Percentiles rank a stretch among this genome's conserved stretches.
Evolutionary conservation across 2,329 filamentous ascomycete genomes (phyloP).

Genomic region (Exophiala dermatitidis): DNA sequence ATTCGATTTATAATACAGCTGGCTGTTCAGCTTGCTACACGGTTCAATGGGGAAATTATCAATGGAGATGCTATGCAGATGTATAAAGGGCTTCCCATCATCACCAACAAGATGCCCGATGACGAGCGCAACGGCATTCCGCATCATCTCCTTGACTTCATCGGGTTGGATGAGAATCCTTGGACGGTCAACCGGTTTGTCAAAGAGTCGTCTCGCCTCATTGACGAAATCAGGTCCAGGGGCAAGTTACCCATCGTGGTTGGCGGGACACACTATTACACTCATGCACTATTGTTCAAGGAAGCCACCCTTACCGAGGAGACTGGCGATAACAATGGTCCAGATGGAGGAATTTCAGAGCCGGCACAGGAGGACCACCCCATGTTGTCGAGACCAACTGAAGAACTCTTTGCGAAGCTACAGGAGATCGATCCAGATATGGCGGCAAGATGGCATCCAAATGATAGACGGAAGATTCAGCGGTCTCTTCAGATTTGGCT

Average conservation of each 20-base stretch:
- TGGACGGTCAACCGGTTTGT: conserved; percentile 80
- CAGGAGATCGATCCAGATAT: conserved; percentile 78
- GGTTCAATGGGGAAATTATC: conserved; percentile 86
- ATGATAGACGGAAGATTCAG: conserved; percentile 80
- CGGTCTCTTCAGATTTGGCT: conserved; percentile 87
- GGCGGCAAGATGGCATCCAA: conserved; percentile 89
- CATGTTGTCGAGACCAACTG: conserved; percentile 64
- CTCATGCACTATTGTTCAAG: conserved; percentile 77
- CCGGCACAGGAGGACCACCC: conserved; percentile 37
- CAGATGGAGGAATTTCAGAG: conserved; percentile 3
- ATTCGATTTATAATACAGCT: conserved; percentile 51
- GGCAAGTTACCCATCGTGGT: conserved; percentile 84
- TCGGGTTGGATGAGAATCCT: conserved; percentile 66
- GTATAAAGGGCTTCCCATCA: conserved; percentile 82
- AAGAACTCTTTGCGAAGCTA: conserved; percentile 65
- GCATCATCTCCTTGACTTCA: conserved; percentile 79
- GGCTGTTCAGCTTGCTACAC: conserved; percentile 76
- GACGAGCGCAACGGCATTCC: conserved; percentile 71
- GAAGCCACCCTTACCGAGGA: conserved; percentile 52
- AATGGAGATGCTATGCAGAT: conserved; percentile 98
- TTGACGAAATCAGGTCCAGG: conserved; percentile 68
- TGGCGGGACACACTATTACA: conserved; percentile 93
- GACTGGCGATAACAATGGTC: conserved; percentile 24
- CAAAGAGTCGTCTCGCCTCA: conserved; percentile 58
- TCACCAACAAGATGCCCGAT: conserved; percentile 82